These are phyloP conservation scores for Linanthus parryae DNA, from an alignment of 148 eudicot genomes.

Conservation along the genomic window DNA sequence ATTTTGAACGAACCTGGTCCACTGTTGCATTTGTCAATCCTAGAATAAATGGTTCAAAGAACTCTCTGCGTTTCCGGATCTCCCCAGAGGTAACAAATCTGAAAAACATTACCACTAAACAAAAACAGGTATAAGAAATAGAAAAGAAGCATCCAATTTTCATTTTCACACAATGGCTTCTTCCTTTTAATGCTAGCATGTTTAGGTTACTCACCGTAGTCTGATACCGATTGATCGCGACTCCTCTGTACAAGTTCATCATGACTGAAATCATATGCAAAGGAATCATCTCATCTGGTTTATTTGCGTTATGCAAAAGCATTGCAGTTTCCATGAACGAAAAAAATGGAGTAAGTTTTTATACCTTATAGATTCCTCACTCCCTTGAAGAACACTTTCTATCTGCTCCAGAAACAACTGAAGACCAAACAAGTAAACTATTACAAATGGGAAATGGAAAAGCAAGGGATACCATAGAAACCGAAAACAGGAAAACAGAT, in stretches of 20 bases:
- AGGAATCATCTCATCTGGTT: not conserved
- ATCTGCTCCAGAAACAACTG: constrained; percentile 95
- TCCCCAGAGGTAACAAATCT: constrained; percentile 96
- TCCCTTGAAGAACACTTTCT: constrained; percentile 69
- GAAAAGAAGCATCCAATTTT: constrained; percentile 6
- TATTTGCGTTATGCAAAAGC: not conserved
- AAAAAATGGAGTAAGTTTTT: not conserved
- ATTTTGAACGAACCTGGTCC: constrained; percentile 62
- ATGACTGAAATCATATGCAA: constrained; percentile 44
- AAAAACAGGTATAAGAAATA: constrained; percentile 25
- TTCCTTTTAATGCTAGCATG: constrained; percentile 3
- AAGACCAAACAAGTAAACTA: constrained; percentile 11
- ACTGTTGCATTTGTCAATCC: constrained; percentile 81
- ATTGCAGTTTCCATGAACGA: not conserved
- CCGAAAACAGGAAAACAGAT: no score
- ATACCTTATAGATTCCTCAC: constrained; percentile 63
- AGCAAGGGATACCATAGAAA: no score
- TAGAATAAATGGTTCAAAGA: constrained; percentile 90
- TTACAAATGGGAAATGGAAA: constrained; percentile 6
- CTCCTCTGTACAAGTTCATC: constrained; percentile 76
- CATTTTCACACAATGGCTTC: not conserved
- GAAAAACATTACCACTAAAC: constrained; percentile 93
- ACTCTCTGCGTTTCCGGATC: constrained; percentile 71
- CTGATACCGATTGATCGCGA: constrained; percentile 88
- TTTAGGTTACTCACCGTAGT: constrained; percentile 60